A percentile compares a stretch with the other conserved stretches of the same genome.
phyloP scores from a whole-genome alignment of 441 rosid genomes.

The Mallotus japonicus region DNA sequence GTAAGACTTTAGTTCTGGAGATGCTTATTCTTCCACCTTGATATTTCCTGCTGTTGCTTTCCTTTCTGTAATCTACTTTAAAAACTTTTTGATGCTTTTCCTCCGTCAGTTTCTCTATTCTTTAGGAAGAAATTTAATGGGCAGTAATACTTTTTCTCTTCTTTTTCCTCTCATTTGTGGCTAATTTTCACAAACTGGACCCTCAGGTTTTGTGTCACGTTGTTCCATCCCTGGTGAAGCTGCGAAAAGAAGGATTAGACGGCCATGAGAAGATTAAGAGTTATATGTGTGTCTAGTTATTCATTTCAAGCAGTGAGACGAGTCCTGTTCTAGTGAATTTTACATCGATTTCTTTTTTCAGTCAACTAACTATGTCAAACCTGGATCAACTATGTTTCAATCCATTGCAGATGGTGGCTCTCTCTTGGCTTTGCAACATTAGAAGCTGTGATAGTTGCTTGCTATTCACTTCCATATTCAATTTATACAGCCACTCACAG shows the following conservation, averaged over 20 bases:
- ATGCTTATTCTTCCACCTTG: neutral
- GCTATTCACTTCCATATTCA: constrained; percentile 80
- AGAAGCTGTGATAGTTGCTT: constrained; percentile 74
- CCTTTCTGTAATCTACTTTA: neutral
- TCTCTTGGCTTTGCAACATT: constrained; percentile 82
- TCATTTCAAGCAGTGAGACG: constrained; percentile 68
- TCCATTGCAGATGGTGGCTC: constrained; percentile 85
- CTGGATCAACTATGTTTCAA: constrained; percentile 18
- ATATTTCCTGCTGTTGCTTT: neutral
- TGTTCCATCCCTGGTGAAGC: constrained; percentile 85
- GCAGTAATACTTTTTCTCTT: neutral
- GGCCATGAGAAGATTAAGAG: constrained; percentile 97
- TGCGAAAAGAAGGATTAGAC: constrained; percentile 96
- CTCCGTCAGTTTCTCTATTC: neutral
- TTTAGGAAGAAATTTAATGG: neutral
- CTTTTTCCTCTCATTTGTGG: neutral
- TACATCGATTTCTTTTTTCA: constrained; percentile 6
- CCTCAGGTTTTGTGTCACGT: constrained; percentile 80
- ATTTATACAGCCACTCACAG: constrained; percentile 75
- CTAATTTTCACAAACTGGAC: constrained; percentile 17
- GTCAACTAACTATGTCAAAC: constrained; percentile 10
- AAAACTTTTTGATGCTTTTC: neutral
- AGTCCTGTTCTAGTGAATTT: constrained; percentile 37
- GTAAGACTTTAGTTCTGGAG: too few species aligned
- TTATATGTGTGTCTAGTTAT: constrained; percentile 90